Conservation (phyloP, 192 early-diverging fungal genomes). For the Coemansia sp. region DNA sequence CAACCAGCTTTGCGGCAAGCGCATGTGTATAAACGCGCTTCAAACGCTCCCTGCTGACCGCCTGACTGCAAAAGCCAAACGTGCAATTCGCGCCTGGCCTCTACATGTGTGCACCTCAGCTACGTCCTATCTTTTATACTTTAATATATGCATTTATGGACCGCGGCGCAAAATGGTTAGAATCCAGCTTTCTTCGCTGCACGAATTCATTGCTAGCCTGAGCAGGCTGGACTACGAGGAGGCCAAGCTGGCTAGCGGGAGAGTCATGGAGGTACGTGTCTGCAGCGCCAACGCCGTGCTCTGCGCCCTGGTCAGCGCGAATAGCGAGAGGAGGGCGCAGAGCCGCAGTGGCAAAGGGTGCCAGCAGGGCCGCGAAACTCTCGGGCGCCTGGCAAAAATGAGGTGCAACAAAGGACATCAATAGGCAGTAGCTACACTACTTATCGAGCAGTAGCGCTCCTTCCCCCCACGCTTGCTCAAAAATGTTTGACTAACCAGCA, state of each 20-base stretch:
- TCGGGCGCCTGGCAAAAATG: too few species aligned
- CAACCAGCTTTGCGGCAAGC: neutral
- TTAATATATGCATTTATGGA: constrained; percentile 12
- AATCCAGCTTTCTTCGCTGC: constrained; percentile 38
- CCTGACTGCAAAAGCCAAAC: neutral
- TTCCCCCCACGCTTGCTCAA: neutral
- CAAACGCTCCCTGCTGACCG: neutral
- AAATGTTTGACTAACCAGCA: neutral
- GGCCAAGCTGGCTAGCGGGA: constrained; percentile 42
- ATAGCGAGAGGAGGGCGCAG: neutral
- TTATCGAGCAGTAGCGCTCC: too few species aligned
- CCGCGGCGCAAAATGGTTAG: constrained; percentile 24
- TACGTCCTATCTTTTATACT: neutral
- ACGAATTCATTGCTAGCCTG: constrained; percentile 41
- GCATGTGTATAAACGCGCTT: neutral
- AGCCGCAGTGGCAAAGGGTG: too few species aligned
- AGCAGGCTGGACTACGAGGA: constrained; percentile 48
- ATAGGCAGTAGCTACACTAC: neutral
- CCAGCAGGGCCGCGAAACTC: too few species aligned
- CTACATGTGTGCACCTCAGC: too few species aligned
- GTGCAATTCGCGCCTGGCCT: neutral
- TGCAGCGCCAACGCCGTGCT: neutral
- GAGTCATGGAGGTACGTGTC: constrained; percentile 47
- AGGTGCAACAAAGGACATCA: neutral
- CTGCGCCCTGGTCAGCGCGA: neutral